A percentile compares a stretch with the other conserved stretches of the same genome.
phyloP scores from a whole-genome alignment of 2,329 filamentous ascomycete genomes.

The Herpotrichia juniperi region DNA sequence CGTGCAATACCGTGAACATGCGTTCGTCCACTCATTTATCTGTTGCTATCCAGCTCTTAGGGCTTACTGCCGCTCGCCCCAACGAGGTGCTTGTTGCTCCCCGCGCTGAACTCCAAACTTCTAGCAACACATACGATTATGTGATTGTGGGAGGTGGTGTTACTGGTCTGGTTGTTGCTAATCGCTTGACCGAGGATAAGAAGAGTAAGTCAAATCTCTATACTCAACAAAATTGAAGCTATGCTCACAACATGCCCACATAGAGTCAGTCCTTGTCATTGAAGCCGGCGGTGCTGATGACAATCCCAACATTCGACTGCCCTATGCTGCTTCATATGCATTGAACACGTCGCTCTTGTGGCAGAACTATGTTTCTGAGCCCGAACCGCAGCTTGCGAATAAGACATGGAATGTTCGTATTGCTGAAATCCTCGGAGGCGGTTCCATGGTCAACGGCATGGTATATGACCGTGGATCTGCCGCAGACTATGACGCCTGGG shows the following conservation, averaged over 20 bases:
- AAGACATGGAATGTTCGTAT: constrained; percentile 22
- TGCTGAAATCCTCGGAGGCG: constrained; percentile 29
- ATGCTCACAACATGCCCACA: not conserved
- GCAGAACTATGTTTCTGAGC: constrained; percentile 22
- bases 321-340: constrained; percentile 26
- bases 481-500: constrained; percentile 61
- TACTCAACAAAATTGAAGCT: not conserved
- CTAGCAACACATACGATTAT: constrained; percentile 16
- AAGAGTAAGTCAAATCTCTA: constrained; percentile 5
- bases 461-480: constrained; percentile 41
- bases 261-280: constrained; percentile 35
- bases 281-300: constrained; percentile 31
- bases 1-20: constrained; percentile 19
- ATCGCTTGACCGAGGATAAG: constrained; percentile 11
- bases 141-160: constrained; percentile 20
- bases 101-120: not conserved
- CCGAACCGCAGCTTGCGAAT: constrained; percentile 24
- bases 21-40: constrained; percentile 16
- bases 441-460: constrained; percentile 43
- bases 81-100: constrained; percentile 1
- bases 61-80: constrained; percentile 18
- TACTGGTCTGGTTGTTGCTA: constrained; percentile 14
- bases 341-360: constrained; percentile 26
- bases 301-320: constrained; percentile 27
- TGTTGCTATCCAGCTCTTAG: constrained; percentile 20